These are phyloP conservation scores for Cyberlindnera bimundalis DNA, from an alignment of 805 yeast species.

Conservation along the genomic window DNA sequence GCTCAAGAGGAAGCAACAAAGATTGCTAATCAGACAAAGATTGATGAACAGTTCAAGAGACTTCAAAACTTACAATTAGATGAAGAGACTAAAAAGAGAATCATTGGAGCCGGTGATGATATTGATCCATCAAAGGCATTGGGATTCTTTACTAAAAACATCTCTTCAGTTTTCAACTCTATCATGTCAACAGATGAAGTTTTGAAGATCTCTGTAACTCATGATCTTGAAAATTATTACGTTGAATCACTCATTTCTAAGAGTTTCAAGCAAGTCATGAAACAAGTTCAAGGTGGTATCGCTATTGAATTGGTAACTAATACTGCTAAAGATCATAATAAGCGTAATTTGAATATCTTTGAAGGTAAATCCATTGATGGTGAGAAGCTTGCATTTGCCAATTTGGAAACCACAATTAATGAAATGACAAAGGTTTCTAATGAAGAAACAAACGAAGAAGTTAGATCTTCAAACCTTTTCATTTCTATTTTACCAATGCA, in stretches of 20 bases:
- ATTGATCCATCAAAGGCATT: slow-evolving; percentile 27
- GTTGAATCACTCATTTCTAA: slow-evolving; percentile 45
- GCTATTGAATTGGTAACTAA: slow-evolving; percentile 47
- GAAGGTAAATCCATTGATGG: slow-evolving; percentile 79
- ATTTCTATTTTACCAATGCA: slow-evolving; percentile 64
- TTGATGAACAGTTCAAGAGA: slow-evolving; percentile 29
- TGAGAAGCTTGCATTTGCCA: slow-evolving; percentile 84
- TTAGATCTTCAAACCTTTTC: slow-evolving; percentile 54
- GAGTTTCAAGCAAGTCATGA: slow-evolving; percentile 61
- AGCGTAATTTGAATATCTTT: slow-evolving; percentile 59
- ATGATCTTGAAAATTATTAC: slow-evolving; percentile 57
- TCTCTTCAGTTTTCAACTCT: slow-evolving; percentile 32
- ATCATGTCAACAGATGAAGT: slow-evolving; percentile 43
- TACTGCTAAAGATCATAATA: slow-evolving; percentile 21
- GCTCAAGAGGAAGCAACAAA: slow-evolving; percentile 31
- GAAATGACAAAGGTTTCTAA: slow-evolving; percentile 27
- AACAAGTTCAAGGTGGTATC: slow-evolving; percentile 77
- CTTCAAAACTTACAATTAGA: slow-evolving; percentile 30
- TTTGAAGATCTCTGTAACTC: slow-evolving; percentile 59
- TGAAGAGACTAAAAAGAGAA: slow-evolving; percentile 25
- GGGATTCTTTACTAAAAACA: slow-evolving; percentile 20
- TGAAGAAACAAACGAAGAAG: slow-evolving; percentile 21
- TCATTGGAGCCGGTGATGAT: slow-evolving; percentile 16
- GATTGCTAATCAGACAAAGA: slow-evolving; percentile 31
- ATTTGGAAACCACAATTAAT: slow-evolving; percentile 70